Percentiles rank a stretch among this genome's conserved stretches.
Conservation (phyloP, 2,329 filamentous ascomycete genomes). For the Colletotrichum higginsianum region DNA sequence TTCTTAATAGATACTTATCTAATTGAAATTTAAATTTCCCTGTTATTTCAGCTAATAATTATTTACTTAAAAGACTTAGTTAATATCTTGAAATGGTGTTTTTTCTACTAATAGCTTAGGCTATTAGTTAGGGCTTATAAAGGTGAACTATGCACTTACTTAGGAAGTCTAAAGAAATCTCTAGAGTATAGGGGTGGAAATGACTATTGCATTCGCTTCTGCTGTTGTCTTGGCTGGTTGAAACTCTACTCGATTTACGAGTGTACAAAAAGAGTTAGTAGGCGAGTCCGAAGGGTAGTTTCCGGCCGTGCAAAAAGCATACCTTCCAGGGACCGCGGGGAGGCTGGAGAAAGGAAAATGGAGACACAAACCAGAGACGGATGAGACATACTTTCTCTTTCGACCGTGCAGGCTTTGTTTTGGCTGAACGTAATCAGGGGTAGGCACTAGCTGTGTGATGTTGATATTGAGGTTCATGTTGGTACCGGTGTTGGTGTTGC, state of each 20-base stretch:
- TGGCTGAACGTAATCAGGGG: background rate
- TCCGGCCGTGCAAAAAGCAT: background rate
- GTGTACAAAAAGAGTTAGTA: background rate
- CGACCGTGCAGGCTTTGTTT: background rate
- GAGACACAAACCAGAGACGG: background rate
- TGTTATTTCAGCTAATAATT: too few relatives aligned
- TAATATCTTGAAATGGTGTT: too few relatives aligned
- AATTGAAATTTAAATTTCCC: too few relatives aligned
- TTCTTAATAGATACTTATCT: too few relatives aligned
- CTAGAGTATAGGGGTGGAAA: too few relatives aligned
- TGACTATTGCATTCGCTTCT: background rate
- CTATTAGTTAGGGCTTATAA: too few relatives aligned
- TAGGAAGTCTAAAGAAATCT: background rate
- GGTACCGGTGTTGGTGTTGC: too few relatives aligned
- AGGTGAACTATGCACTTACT: too few relatives aligned
- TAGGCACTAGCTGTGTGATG: background rate
- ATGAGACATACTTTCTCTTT: background rate
- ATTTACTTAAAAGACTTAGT: too few relatives aligned
- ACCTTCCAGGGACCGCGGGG: background rate
- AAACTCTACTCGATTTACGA: slow-evolving; percentile 1
- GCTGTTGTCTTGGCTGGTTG: background rate
- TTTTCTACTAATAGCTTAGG: too few relatives aligned
- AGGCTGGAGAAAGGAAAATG: background rate
- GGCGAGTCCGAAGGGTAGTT: background rate
- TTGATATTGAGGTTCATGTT: background rate